These are phyloP conservation scores for Phytophthora crassamura DNA, from an alignment of 352 stramenopile species.

Conservation along the genomic window DNA sequence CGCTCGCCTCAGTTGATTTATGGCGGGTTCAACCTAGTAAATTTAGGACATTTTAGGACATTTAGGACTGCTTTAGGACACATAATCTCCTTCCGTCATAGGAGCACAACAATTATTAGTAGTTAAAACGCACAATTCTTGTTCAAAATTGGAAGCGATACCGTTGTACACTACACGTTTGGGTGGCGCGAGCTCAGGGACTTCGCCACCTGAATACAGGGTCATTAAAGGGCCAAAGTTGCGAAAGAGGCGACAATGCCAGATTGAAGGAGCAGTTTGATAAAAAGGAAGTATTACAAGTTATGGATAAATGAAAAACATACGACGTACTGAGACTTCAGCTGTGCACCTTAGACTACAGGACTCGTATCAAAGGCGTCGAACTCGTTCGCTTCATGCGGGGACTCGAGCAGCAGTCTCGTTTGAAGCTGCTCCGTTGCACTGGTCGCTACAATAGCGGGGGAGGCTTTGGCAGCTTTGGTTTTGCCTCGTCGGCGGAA, in stretches of 20 bases:
- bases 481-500: conserved; percentile 47
- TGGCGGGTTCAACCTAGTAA: no score
- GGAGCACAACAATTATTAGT: background rate
- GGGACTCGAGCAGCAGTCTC: conserved; percentile 52
- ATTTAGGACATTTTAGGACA: no score
- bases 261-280: no score
- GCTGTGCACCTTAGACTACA: conserved; percentile 4
- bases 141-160: no score
- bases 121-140: no score
- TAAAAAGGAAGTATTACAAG: no score
- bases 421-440: conserved; percentile 44
- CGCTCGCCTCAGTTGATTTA: no score
- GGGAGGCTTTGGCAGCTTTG: conserved; percentile 31
- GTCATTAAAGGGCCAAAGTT: no score
- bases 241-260: no score
- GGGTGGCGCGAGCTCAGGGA: conserved; percentile 79
- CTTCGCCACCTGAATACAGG: conserved; percentile 14
- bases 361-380: conserved; percentile 47
- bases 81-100: no score
- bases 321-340: conserved; percentile 6
- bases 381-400: conserved; percentile 47
- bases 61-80: no score
- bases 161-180: conserved; percentile 73
- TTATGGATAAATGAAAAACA: background rate
- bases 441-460: conserved; percentile 19